These are phyloP conservation scores for Geotrichum citri-aurantii DNA, from an alignment of 1,139 yeast genomes.

Conservation along the genomic window DNA sequence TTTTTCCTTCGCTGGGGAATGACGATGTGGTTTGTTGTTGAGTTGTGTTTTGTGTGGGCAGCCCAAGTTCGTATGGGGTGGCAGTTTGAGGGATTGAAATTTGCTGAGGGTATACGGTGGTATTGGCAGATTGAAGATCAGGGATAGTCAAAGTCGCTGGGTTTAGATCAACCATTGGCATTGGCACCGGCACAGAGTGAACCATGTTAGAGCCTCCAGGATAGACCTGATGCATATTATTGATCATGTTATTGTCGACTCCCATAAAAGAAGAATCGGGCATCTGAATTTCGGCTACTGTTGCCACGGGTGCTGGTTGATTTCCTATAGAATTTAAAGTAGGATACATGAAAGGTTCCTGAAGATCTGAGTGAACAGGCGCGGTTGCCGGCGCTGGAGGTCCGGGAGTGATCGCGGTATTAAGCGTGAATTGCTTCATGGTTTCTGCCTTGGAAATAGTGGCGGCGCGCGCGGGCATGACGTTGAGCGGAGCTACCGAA, in stretches of 20 bases:
- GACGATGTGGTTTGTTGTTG: constrained; percentile 1
- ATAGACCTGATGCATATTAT: not conserved
- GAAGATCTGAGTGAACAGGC: not conserved
- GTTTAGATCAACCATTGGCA: constrained; percentile 10
- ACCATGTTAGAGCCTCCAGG: not conserved
- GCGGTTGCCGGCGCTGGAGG: constrained; percentile 14
- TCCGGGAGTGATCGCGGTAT: not conserved
- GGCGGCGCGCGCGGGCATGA: constrained; percentile 30
- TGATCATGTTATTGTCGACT: not conserved
- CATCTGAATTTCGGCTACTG: not conserved
- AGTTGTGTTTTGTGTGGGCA: not conserved
- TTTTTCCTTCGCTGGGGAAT: constrained; percentile 40
- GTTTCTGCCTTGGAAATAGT: constrained; percentile 22
- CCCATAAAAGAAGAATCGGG: constrained; percentile 1
- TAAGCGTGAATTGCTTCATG: constrained; percentile 2
- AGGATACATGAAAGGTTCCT: constrained; percentile 1
- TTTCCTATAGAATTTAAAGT: not conserved
- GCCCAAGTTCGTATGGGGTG: not conserved
- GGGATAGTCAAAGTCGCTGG: constrained; percentile 10
- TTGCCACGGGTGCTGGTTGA: not conserved
- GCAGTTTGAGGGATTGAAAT: constrained; percentile 9
- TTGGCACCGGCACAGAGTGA: not conserved
- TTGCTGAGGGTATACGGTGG: constrained; percentile 1
- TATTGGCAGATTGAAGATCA: constrained; percentile 3
- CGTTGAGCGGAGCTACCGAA: constrained; percentile 11